phyloP scores from a whole-genome alignment of 108 stramenopile genomes.

The Skeletonema grethae region DNA sequence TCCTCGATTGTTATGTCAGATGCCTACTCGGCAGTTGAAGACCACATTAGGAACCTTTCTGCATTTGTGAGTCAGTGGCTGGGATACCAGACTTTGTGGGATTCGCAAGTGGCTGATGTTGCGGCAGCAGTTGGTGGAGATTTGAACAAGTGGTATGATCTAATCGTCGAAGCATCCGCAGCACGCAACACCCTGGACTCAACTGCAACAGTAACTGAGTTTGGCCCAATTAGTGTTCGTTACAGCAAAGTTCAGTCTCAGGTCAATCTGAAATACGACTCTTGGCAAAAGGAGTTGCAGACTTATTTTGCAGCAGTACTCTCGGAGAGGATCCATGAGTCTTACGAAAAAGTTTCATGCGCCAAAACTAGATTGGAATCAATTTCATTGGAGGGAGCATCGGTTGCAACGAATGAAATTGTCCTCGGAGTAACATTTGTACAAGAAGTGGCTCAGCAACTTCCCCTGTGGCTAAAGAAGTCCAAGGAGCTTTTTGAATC shows the following conservation, averaged over 20 bases:
- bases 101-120: slow-evolving; percentile 85
- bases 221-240: slow-evolving; percentile 90
- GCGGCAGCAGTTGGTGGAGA: slow-evolving; percentile 79
- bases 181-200: slow-evolving; percentile 89
- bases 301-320: slow-evolving; percentile 85
- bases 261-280: slow-evolving; percentile 96
- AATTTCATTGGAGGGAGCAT: slow-evolving; percentile 78
- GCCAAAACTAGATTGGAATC: slow-evolving; percentile 83
- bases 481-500: slow-evolving; percentile 70
- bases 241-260: slow-evolving; percentile 92
- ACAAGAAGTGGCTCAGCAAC: slow-evolving; percentile 80
- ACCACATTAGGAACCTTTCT: slow-evolving; percentile 66
- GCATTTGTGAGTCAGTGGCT: slow-evolving; percentile 90
- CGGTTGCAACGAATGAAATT: slow-evolving; percentile 86
- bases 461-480: slow-evolving; percentile 62
- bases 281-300: slow-evolving; percentile 97
- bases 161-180: slow-evolving; percentile 83
- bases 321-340: slow-evolving; percentile 61
- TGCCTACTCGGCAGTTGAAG: slow-evolving; percentile 78
- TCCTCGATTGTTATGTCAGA: slow-evolving; percentile 44
- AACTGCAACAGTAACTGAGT: slow-evolving; percentile 70
- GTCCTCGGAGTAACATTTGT: slow-evolving; percentile 93
- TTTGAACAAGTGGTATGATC: slow-evolving; percentile 85
- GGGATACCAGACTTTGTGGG: slow-evolving; percentile 96
- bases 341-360: slow-evolving; percentile 64